Percentiles rank a stretch among this genome's conserved stretches.
These are phyloP conservation scores for Mucor irregularis DNA, from an alignment of 371 early-diverging fungal genomes.

Conservation along the genomic window DNA sequence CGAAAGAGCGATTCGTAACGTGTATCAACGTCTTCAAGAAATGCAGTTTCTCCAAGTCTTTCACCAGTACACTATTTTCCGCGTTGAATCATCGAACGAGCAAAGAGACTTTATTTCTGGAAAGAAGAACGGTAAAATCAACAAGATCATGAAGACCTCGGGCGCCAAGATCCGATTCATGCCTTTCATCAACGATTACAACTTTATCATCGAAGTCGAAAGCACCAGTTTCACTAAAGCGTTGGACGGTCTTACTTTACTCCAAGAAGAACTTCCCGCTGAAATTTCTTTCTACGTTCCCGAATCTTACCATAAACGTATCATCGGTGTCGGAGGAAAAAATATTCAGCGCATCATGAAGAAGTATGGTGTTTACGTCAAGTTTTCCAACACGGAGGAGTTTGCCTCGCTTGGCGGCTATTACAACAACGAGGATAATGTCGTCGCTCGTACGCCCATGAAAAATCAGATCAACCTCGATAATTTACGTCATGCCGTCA, in stretches of 20 bases:
- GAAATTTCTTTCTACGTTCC: constrained; percentile 84
- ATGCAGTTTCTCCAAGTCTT: constrained; percentile 48
- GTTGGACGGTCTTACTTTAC: constrained; percentile 62
- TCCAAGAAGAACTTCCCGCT: constrained; percentile 81
- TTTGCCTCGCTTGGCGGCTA: constrained; percentile 72
- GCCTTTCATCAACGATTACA: constrained; percentile 59
- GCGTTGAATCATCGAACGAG: constrained; percentile 69
- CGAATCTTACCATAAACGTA: constrained; percentile 85
- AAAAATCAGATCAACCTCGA: constrained; percentile 71
- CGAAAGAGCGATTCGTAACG: constrained; percentile 57
- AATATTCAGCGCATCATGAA: constrained; percentile 94
- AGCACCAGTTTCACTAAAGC: constrained; percentile 49
- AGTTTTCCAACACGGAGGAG: constrained; percentile 81
- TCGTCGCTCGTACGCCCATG: constrained; percentile 79
- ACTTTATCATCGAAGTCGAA: constrained; percentile 70
- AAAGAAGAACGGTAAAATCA: constrained; percentile 89
- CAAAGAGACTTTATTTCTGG: constrained; percentile 87
- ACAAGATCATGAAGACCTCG: constrained; percentile 78
- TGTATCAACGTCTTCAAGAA: constrained; percentile 54
- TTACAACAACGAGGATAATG: constrained; percentile 75
- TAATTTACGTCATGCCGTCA: constrained; percentile 63
- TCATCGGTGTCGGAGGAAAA: constrained; percentile 93
- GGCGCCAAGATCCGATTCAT: constrained; percentile 56
- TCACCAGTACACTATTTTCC: constrained; percentile 39
- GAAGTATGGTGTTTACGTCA: constrained; percentile 91